Evolutionary conservation across 2,329 filamentous ascomycete species (phyloP).

Genomic region (Hypoxylon sp.): DNA sequence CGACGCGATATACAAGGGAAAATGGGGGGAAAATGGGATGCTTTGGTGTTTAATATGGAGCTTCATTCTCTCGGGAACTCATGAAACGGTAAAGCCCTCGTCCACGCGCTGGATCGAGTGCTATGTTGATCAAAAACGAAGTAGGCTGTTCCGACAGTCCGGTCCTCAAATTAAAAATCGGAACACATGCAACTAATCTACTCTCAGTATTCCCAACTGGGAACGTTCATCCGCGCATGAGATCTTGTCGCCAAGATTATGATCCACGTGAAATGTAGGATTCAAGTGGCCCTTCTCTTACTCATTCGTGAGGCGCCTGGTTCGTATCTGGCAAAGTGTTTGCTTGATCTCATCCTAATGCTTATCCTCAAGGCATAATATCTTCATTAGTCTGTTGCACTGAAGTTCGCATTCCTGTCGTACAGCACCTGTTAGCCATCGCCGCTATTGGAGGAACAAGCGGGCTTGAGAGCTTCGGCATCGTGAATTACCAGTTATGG

Average conservation of each 20-base stretch:
- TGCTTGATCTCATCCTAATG: neutral
- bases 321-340: constrained; percentile 3
- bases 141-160: neutral
- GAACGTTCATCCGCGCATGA: constrained; percentile 3
- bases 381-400: constrained; percentile 15
- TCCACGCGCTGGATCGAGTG: neutral
- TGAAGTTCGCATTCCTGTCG: neutral
- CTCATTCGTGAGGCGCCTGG: neutral
- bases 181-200: neutral
- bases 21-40: too few species aligned
- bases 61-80: neutral
- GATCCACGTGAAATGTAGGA: constrained; percentile 1
- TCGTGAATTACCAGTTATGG: constrained; percentile 1
- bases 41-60: neutral
- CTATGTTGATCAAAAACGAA: neutral
- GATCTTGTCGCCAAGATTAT: constrained; percentile 2
- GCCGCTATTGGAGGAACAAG: neutral
- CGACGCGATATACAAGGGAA: neutral
- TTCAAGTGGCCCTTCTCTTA: neutral
- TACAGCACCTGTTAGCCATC: constrained; percentile 10
- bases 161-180: constrained; percentile 13
- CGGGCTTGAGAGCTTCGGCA: neutral
- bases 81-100: neutral
- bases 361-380: neutral
- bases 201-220: constrained; percentile 1